A percentile compares a stretch with the other conserved stretches of the same genome.
These are phyloP conservation scores for Babesia ovis DNA, from an alignment of 169 alveolate genomes.

Conservation along the genomic window DNA sequence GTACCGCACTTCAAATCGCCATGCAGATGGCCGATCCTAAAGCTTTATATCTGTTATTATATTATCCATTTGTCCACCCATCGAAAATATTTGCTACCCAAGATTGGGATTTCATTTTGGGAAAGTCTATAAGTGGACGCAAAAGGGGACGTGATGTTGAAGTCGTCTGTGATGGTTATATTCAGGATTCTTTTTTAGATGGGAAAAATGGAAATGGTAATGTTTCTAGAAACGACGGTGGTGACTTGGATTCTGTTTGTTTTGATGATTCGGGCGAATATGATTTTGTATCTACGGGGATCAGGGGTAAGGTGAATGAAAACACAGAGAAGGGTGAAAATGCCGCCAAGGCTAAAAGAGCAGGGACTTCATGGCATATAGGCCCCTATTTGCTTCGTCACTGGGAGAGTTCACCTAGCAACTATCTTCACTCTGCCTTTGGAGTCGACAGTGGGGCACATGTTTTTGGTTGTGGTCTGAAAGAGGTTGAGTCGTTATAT, in stretches of 20 bases:
- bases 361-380: neutral
- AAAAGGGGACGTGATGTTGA: neutral
- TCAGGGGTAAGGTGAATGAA: neutral
- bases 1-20: conserved; percentile 64
- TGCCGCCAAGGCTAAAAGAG: neutral
- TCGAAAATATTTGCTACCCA: conserved; percentile 54
- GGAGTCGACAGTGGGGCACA: conserved; percentile 16
- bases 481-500: conserved; percentile 58
- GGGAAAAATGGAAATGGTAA: neutral
- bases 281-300: conserved; percentile 12
- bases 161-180: neutral
- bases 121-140: neutral
- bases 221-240: neutral
- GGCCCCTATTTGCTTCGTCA: conserved; percentile 20
- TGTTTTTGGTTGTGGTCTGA: conserved; percentile 40
- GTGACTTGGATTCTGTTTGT: neutral
- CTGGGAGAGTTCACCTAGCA: conserved; percentile 46
- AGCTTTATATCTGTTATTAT: conserved; percentile 55
- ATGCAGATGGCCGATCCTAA: conserved; percentile 62
- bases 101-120: conserved; percentile 49
- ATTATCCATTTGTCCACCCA: conserved; percentile 60
- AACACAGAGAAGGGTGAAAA: neutral
- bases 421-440: conserved; percentile 20
- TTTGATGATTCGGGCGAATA: neutral
- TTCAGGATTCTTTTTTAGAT: neutral